Evolutionary conservation across 768 basidiomycete species (phyloP), one percentile per base, ranked within the genome.

Genomic region (Collybiopsis confluens): DNA sequence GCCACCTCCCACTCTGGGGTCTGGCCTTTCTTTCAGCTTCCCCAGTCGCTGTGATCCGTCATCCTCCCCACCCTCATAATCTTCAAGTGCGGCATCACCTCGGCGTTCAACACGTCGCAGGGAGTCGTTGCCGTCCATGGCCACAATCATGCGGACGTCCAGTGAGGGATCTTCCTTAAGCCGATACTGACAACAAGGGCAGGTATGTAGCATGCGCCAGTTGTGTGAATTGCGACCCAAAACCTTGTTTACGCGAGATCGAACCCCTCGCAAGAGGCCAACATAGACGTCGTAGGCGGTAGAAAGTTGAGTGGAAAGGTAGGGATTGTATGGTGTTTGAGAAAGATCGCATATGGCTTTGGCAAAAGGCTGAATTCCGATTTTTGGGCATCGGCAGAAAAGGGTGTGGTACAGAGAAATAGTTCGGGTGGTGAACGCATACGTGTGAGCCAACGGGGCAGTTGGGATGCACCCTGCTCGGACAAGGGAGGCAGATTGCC

Each of bases 241-340:
- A 0, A 54, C 60, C n/a, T 11, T 40, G 9, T 59, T 6, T 1
- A 71, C 63, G 7, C 36, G 54, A 1, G 35, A 21, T 0, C n/a
- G 54, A 26, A 70, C 58, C 0, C 53, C 45, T 0, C 65, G 36
- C n/a, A n/a, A n/a, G n/a, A n/a, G n/a, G n/a, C n/a, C n/a, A n/a
- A n/a, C n/a, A 44, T 66, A 68, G 0, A 68, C n/a, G 26, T 71
- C 65, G 45, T 58, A 64, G 23, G 58, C 57, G 1, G 62, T 60
- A 2, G 57, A 55, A 46, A 68, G 66, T 49, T 66, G 61, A 8
- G 52, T 18, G n/a, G 52, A 38, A 2, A 65, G 46, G 41, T 60
- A 58, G 1, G 45, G 45, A 10, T 56, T 27, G 44, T 58, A 65
- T 42, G n/a, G 40, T 18, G 5, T 5, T 5, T n/a, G 7, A 7